Evolutionary conservation across 2,329 filamentous ascomycete genomes (phyloP), one percentile per base, ranked within the genome.

Genomic region (Trichophyton verrucosum): DNA sequence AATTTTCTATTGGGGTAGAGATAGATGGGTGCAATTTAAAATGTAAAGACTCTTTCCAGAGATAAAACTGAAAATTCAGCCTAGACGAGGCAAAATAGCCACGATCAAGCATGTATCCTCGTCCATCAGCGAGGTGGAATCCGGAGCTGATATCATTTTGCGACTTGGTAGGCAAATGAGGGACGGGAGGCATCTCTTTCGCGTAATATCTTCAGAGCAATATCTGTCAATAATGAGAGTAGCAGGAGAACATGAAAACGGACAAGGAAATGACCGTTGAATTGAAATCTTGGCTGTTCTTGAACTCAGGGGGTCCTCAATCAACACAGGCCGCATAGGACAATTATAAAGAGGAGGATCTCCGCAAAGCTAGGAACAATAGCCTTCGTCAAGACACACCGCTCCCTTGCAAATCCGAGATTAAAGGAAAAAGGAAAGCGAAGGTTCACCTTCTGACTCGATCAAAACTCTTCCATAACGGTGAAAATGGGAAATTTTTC

Each of bases 1-100:
- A 42, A 17, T 57, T 53, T 30, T 27, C 7, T 20, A 57, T 24
- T 11, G 55, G 33, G 3, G 30, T 57, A 38, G 51, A 33, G 11
- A 56, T 56, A 24, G 33, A 57, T 7, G 55, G 55, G 11, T 57
- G 55, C 11, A 57, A n/a, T 24, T 42, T 57, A 30, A 57, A 57
- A 9, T 33, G 30, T 7, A 57, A 20, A 22, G 55, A 57, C 13
- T 57, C 55, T 42, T 57, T 57, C 55, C 55, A 57, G 55, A 57
- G 55, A n/a, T 57, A 57, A 40, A 57, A 57, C 22, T 57, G 55
- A 20, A 57, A 57, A 33, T 57, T 57, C 22, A 57, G 55, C 5
- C 55, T 24, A 4, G 55, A 57, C 20, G 55, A 38, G 22, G 55
- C 55, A 24, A 57, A 57, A 42, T 57, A 57, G 15, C 55, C 55